phyloP scores from a whole-genome alignment of 441 rosid genomes.

The Erodium moschatum region DNA sequence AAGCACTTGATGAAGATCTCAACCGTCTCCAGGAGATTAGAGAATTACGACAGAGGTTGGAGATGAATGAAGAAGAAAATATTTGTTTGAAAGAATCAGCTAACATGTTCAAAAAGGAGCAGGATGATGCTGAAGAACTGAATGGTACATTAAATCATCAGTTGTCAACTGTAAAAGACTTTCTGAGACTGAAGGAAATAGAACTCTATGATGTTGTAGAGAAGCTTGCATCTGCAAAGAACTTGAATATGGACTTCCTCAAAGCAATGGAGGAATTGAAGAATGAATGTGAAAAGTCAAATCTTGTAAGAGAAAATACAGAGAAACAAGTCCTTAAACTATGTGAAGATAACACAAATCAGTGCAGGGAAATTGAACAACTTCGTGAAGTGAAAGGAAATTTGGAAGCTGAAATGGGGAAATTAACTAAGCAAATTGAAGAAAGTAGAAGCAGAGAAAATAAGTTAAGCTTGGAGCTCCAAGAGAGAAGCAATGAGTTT shows the following conservation, averaged over 20 bases:
- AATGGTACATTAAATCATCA: constrained; percentile 47
- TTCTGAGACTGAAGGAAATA: constrained; percentile 40
- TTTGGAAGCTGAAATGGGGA: constrained; percentile 43
- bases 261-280: constrained; percentile 49
- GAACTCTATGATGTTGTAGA: constrained; percentile 54
- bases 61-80: constrained; percentile 43
- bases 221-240: constrained; percentile 46
- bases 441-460: constrained; percentile 40
- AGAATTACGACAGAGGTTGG: constrained; percentile 40
- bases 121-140: constrained; percentile 41
- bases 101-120: constrained; percentile 46
- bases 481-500: constrained; percentile 48
- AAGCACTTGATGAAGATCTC: constrained; percentile 37
- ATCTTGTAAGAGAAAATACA: constrained; percentile 24
- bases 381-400: constrained; percentile 41
- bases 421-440: constrained; percentile 43
- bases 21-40: constrained; percentile 36
- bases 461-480: constrained; percentile 47
- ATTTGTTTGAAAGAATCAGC: constrained; percentile 35
- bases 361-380: constrained; percentile 43
- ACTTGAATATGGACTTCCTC: constrained; percentile 38
- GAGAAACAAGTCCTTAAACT: constrained; percentile 41
- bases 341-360: constrained; percentile 30
- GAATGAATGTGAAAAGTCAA: constrained; percentile 45
- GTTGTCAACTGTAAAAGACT: constrained; percentile 39